These are phyloP conservation scores for cucumber (Cucumis sativus) DNA, from an alignment of 306 rosid species.

Conservation along the genomic window DNA sequence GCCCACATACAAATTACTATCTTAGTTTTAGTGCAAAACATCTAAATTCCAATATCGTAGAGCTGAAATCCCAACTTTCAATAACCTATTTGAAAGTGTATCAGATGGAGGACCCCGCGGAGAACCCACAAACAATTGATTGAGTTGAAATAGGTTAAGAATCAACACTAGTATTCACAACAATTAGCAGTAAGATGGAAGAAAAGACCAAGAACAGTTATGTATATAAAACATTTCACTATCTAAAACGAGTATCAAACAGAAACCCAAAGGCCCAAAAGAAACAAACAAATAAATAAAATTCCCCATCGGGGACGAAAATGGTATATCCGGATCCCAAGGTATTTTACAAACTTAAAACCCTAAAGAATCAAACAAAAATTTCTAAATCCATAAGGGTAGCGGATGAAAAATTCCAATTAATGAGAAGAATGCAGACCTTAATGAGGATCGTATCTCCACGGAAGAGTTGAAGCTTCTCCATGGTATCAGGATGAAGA, in stretches of 20 bases:
- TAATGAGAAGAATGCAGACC: conserved; percentile 22
- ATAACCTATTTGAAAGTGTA: not conserved
- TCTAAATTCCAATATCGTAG: not conserved
- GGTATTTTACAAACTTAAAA: not conserved
- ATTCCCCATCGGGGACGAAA: not conserved
- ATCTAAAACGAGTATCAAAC: not conserved
- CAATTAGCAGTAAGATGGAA: not conserved
- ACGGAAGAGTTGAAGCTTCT: conserved; percentile 80
- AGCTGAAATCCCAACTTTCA: not conserved
- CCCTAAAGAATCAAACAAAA: not conserved
- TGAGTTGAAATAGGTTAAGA: not conserved
- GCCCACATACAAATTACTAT: not conserved
- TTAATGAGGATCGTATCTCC: conserved; percentile 87
- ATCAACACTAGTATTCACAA: not conserved
- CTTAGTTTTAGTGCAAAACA: not conserved
- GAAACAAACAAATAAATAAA: not conserved
- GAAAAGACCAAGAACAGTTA: not conserved
- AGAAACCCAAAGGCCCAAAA: not conserved
- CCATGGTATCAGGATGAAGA: conserved; percentile 85
- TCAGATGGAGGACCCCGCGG: not conserved
- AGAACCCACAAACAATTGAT: not conserved
- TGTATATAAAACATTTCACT: not conserved
- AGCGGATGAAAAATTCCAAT: not conserved
- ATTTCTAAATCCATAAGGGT: not conserved
- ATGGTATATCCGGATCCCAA: not conserved